Evolutionary conservation across 371 early-diverging fungal species (phyloP).

Genomic region (Zancudomyces culisetae): DNA sequence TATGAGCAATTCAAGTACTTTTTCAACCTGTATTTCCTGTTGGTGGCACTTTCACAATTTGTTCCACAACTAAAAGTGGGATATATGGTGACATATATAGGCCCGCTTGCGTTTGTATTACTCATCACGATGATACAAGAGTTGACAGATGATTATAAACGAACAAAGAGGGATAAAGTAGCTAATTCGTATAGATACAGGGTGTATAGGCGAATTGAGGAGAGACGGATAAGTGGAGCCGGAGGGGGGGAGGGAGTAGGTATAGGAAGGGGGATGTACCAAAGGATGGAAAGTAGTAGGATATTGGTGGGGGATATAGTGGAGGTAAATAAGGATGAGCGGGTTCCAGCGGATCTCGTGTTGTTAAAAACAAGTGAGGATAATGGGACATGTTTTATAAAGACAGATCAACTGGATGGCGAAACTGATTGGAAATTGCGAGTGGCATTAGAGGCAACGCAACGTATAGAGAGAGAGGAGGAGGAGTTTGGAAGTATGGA

Average conservation of each 20-base stretch:
- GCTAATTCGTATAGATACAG: constrained; percentile 77
- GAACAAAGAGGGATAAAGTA: constrained; percentile 78
- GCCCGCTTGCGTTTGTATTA: constrained; percentile 88
- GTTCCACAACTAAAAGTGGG: constrained; percentile 63
- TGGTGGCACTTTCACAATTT: constrained; percentile 89
- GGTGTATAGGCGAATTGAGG: constrained; percentile 24
- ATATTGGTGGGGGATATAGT: constrained; percentile 91
- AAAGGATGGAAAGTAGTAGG: constrained; percentile 57
- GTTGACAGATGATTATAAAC: constrained; percentile 84
- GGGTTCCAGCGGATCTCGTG: constrained; percentile 85
- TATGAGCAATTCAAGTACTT: constrained; percentile 94
- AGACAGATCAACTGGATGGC: constrained; percentile 99
- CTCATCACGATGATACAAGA: constrained; percentile 90
- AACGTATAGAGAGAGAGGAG: constrained; percentile 39
- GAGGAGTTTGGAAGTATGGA: not conserved
- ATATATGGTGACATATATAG: constrained; percentile 85
- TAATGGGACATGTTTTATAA: constrained; percentile 85
- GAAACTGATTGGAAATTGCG: constrained; percentile 99
- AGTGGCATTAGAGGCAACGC: constrained; percentile 61
- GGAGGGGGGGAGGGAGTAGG: too few relatives aligned
- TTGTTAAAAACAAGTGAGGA: constrained; percentile 71
- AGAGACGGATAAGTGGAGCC: constrained; percentile 22
- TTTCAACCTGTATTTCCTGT: constrained; percentile 91
- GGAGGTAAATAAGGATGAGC: constrained; percentile 74
- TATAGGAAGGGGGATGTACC: too few relatives aligned